Percentiles rank a stretch among this genome's conserved stretches.
Evolutionary conservation across 805 yeast genomes (phyloP).

Genomic region (Saccharomycopsis sp.): DNA sequence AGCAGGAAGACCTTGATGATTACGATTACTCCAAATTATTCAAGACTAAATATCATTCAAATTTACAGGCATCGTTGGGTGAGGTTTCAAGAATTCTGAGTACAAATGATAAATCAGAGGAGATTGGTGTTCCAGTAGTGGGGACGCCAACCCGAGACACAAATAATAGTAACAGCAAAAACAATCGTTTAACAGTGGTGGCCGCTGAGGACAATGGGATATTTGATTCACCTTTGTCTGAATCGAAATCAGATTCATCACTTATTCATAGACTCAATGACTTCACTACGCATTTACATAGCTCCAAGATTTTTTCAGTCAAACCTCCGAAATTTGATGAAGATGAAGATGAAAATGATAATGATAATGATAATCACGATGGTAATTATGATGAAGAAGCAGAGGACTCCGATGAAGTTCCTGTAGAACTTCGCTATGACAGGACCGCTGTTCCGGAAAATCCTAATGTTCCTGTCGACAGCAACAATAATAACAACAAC

Average conservation of each 20-base stretch:
- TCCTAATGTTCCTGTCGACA: no score
- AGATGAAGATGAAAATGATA: constrained; percentile 9
- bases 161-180: background rate
- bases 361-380: constrained; percentile 3
- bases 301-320: constrained; percentile 11
- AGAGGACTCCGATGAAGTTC: background rate
- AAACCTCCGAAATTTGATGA: constrained; percentile 15
- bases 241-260: background rate
- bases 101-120: background rate
- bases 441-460: no score
- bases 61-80: background rate
- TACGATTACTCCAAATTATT: constrained; percentile 12
- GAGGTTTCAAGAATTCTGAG: constrained; percentile 1
- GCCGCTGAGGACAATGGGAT: constrained; percentile 1
- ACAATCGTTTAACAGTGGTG: background rate
- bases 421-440: no score
- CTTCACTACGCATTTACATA: constrained; percentile 11
- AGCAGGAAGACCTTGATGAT: background rate
- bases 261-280: background rate
- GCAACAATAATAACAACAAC: no score
- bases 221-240: background rate
- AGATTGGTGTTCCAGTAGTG: background rate
- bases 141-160: background rate
- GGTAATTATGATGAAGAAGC: background rate
- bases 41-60: constrained; percentile 9